phyloP scores from a whole-genome alignment of 2,329 filamentous ascomycete genomes.

The Fusarium sp. region DNA sequence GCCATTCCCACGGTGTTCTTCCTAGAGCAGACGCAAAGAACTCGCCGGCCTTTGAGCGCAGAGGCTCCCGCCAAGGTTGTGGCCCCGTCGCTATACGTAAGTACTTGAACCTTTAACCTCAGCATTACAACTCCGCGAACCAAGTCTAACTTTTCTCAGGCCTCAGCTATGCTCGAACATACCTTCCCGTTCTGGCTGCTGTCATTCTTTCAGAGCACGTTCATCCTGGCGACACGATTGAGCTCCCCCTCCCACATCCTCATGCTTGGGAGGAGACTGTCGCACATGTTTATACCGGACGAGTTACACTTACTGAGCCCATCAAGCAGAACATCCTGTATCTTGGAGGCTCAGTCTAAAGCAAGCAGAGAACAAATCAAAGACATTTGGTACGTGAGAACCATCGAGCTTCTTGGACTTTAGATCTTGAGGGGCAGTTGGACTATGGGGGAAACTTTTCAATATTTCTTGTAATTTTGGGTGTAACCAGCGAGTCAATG shows the following conservation, averaged over 20 bases:
- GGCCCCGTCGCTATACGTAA: conserved; percentile 39
- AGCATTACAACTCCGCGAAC: neutral
- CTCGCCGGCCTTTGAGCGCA: conserved; percentile 10
- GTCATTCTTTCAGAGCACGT: conserved; percentile 65
- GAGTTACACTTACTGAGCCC: conserved; percentile 54
- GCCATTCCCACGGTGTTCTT: conserved; percentile 23
- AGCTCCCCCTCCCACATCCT: conserved; percentile 66
- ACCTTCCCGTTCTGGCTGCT: conserved; percentile 62
- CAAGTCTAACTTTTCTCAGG: conserved; percentile 36
- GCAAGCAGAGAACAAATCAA: neutral
- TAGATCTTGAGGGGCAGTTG: neutral
- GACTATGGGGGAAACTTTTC: neutral
- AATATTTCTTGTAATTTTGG: neutral
- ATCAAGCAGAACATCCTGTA: conserved; percentile 64
- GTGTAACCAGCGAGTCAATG: neutral
- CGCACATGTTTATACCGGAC: conserved; percentile 64
- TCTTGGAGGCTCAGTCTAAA: conserved; percentile 60
- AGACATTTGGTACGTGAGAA: neutral
- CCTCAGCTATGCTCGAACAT: conserved; percentile 44
- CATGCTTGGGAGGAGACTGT: conserved; percentile 65
- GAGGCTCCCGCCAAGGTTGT: conserved; percentile 14
- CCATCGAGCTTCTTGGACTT: neutral
- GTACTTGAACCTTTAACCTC: conserved; percentile 15
- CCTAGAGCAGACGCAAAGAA: neutral
- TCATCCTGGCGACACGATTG: conserved; percentile 61